These are phyloP conservation scores for Exserohilum turcica DNA, from an alignment of 2,329 filamentous ascomycete genomes.

Conservation along the genomic window DNA sequence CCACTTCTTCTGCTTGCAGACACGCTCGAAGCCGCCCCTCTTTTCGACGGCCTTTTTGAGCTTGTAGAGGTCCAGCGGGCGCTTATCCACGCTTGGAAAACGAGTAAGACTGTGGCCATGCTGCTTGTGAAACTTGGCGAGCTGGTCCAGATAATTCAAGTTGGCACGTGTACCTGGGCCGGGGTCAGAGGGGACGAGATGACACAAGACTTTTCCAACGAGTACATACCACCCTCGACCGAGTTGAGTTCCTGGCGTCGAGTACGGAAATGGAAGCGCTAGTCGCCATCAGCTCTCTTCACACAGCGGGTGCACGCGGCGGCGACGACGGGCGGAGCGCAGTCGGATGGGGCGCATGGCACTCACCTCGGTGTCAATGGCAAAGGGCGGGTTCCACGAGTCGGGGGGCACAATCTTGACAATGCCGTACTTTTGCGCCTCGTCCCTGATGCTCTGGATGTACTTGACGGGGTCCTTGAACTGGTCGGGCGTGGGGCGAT, in stretches of 20 bases:
- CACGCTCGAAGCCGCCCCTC: slow-evolving; percentile 91
- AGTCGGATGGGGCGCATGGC: background rate
- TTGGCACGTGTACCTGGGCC: slow-evolving; percentile 84
- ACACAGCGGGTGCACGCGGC: background rate
- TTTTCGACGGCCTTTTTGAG: slow-evolving; percentile 96
- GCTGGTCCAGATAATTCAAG: slow-evolving; percentile 91
- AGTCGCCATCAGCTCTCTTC: slow-evolving; percentile 35
- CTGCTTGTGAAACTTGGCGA: slow-evolving; percentile 96
- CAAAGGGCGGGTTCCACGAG: slow-evolving; percentile 91
- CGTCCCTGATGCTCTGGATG: slow-evolving; percentile 86
- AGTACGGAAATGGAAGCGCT: slow-evolving; percentile 97
- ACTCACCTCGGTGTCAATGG: slow-evolving; percentile 92
- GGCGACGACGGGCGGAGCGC: background rate
- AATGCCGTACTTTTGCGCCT: slow-evolving; percentile 86
- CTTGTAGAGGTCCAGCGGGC: slow-evolving; percentile 91
- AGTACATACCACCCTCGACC: slow-evolving; percentile 86
- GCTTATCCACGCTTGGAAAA: slow-evolving; percentile 96
- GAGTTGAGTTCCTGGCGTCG: slow-evolving; percentile 96
- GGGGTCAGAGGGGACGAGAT: slow-evolving; percentile 5
- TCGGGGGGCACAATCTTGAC: slow-evolving; percentile 96
- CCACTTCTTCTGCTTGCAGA: slow-evolving; percentile 99
- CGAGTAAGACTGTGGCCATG: slow-evolving; percentile 92
- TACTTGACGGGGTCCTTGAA: slow-evolving; percentile 95
- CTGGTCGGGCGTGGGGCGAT: slow-evolving; percentile 86
- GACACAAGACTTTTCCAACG: background rate